phyloP scores from a whole-genome alignment of 2,329 filamentous ascomycete species.

The Paracamarosporium sp. region DNA sequence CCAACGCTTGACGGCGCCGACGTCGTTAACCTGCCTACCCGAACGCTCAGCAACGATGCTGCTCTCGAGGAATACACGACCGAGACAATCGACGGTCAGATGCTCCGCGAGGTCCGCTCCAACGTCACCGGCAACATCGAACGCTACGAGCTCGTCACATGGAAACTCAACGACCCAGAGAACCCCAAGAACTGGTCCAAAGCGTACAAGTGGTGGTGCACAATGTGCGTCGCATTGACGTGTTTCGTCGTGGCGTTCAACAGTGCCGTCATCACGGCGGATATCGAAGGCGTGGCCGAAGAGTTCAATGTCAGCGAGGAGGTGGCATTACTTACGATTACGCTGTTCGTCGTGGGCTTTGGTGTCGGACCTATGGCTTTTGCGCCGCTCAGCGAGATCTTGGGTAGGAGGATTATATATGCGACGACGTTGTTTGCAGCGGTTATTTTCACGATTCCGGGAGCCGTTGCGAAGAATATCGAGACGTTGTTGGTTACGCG shows the following conservation, averaged over 20 bases:
- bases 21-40: slow-evolving; percentile 67
- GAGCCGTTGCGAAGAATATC: slow-evolving; percentile 78
- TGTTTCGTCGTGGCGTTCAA: slow-evolving; percentile 58
- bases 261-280: slow-evolving; percentile 79
- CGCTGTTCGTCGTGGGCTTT: slow-evolving; percentile 82
- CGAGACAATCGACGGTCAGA: slow-evolving; percentile 68
- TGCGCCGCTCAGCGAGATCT: slow-evolving; percentile 78
- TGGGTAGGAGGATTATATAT: slow-evolving; percentile 76
- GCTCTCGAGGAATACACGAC: slow-evolving; percentile 69
- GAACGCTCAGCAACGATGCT: slow-evolving; percentile 65
- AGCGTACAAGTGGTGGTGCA: slow-evolving; percentile 76
- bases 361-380: slow-evolving; percentile 82
- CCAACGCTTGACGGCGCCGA: slow-evolving; percentile 45
- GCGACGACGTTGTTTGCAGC: slow-evolving; percentile 71
- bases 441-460: slow-evolving; percentile 81
- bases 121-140: slow-evolving; percentile 59
- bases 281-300: slow-evolving; percentile 68
- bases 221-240: slow-evolving; percentile 76
- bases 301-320: slow-evolving; percentile 74
- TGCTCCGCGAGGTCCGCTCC: slow-evolving; percentile 62
- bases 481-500: slow-evolving; percentile 77
- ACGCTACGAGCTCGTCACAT: slow-evolving; percentile 71
- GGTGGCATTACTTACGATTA: slow-evolving; percentile 74
- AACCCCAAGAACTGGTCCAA: slow-evolving; percentile 90
- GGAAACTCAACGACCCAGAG: slow-evolving; percentile 72